Base-by-base conservation (phyloP, 129 eudicot species). In the Saposhnikovia divaricata region DNA sequence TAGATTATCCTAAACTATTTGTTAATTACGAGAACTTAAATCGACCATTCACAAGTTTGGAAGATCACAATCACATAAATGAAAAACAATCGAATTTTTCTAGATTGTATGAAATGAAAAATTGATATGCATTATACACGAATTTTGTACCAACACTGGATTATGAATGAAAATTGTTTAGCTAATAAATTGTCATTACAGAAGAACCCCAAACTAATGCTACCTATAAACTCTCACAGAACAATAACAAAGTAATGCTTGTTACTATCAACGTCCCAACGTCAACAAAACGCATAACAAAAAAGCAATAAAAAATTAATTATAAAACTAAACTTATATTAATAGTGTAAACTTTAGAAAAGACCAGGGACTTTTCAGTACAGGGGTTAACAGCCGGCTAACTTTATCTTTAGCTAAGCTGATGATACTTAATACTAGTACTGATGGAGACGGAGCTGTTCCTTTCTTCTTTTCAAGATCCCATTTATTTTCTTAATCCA, bases 391-490 rank as follows among this genome's bases (percentile, higher is more conserved):
- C 2, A 71, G 46, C 25, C 75, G 45, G 47, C 75, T 37, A 37
- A 18, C 37, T 75, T 27, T 4, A 46, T 9, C 5, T 75, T 75
- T 6, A 37, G 78, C 78, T 75, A 78, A 78, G 80, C 68, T 78
- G 73, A 57, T 42, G 72, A 28, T 4, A 31, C 31, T 37, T 39
- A 37, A 10, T 40, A 40, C n/a, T 38, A 61, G 57, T 50, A 23
- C 7, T 78, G 80, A 61, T 39, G 7, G 72, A 59, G 80, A 61
- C 73, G 40, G 39, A 27, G 66, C 51, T 78, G 80, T 78, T 40
- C 37, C 80, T 78, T 59, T 77, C 72, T 53, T 57, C 80, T 57
- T 77, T 77, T 37, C 7, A 27, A 55, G 77, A 73, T 77, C 46
- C 79, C 79, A 34, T 51, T 51, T 76, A 5, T 18, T 50, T 37